Conservation (phyloP, 768 basidiomycete species). For the Boletus vermiculosoides region DNA sequence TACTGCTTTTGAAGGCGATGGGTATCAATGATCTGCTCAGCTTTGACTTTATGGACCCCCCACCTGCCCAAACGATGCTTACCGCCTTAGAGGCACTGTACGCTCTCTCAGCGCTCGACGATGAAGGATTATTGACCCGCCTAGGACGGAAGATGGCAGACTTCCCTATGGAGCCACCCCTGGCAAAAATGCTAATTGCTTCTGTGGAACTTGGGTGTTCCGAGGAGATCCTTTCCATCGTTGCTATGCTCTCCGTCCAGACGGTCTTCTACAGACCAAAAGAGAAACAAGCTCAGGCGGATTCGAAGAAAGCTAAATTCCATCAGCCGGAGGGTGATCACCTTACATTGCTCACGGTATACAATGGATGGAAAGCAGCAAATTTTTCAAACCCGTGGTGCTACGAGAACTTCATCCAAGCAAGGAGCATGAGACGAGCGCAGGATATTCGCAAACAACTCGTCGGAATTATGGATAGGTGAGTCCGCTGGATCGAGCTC, state of each 20-base stretch:
- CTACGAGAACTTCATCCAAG: slow-evolving; percentile 98
- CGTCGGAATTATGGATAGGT: slow-evolving; percentile 98
- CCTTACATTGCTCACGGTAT: slow-evolving; percentile 87
- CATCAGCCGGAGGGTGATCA: slow-evolving; percentile 99
- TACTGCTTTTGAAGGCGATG: slow-evolving; percentile 97
- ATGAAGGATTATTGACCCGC: slow-evolving; percentile 92
- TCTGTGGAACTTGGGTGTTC: slow-evolving; percentile 98
- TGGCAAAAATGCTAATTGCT: slow-evolving; percentile 97
- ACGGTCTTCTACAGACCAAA: slow-evolving; percentile 99
- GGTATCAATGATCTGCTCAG: slow-evolving; percentile 96
- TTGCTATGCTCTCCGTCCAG: slow-evolving; percentile 96
- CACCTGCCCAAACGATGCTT: slow-evolving; percentile 94
- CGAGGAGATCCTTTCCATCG: slow-evolving; percentile 95
- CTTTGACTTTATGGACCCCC: slow-evolving; percentile 99
- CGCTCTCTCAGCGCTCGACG: slow-evolving; percentile 93
- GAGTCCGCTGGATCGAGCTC: slow-evolving; percentile 28
- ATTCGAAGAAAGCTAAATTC: slow-evolving; percentile 99
- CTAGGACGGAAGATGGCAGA: slow-evolving; percentile 99
- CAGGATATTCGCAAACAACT: slow-evolving; percentile 98
- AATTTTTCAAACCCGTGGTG: slow-evolving; percentile 99
- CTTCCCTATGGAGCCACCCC: slow-evolving; percentile 95
- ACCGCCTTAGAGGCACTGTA: slow-evolving; percentile 94
- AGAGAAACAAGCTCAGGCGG: slow-evolving; percentile 98
- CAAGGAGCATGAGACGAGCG: slow-evolving; percentile 92
- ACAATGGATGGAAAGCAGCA: slow-evolving; percentile 97